Base-by-base conservation (phyloP, 2,329 filamentous ascomycete species). In the Cordyceps tenuipes region DNA sequence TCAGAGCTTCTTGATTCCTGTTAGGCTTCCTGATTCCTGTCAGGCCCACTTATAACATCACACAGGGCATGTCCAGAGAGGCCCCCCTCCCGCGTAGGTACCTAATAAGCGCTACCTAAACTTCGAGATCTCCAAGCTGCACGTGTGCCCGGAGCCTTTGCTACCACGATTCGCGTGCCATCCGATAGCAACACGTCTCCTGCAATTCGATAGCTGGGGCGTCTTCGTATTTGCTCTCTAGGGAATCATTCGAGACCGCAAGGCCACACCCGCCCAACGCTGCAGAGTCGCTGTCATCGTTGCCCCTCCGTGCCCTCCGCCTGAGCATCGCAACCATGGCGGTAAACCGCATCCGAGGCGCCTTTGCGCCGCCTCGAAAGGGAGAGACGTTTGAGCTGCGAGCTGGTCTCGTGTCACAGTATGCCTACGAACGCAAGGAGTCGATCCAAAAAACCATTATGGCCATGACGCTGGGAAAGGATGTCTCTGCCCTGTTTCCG, bases 391-490 rank as follows among this genome's bases (percentile, higher is more conserved):
- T 96, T 73, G 94, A 99, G 81, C 79, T 99, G 76, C 88, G 94
- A 73, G 91, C 93, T 64, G 94, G 94, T 44, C 80, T 99, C 73
- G 94, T 95, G 64, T 99, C 94, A 65, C 94, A 99, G 79, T 99
- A 97, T 88, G 94, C 94, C 62, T 97, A 95, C 77, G 94, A 99
- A 83, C 88, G 91, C 70, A 99, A 99, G 76, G 94, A 99, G 79
- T 90, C 94, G 26, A 99, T 99, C 68, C 94, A 99, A 73, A 97
- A 96, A 82, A 99, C 94, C 65, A 99, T 99, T 78, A 97, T 97
- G 92, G 92, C 94, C 72, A 99, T 99, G 94, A 99, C 94, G 1
- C 75, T 99, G 68, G 94, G 94, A 74, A 99, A 99, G 76, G 94
- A 99, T 77, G 94, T 99, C 62, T 99, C 94, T 58, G 90, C 92